These are phyloP conservation scores for Blastomyces silverae DNA, from an alignment of 2,329 filamentous ascomycete species.

Conservation along the genomic window DNA sequence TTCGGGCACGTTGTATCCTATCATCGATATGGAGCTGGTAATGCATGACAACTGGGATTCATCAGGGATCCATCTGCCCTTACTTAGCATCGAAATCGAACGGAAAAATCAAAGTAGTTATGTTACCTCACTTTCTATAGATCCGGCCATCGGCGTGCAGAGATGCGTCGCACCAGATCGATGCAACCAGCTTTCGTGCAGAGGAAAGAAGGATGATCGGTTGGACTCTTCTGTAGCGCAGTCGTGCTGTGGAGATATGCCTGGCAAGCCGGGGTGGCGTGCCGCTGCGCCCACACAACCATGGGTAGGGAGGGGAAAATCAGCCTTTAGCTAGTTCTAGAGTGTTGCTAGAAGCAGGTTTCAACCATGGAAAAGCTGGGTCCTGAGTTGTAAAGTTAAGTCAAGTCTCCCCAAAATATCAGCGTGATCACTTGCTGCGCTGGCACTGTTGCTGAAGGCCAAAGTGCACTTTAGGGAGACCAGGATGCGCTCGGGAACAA, in stretches of 20 bases:
- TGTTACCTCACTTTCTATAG: background rate
- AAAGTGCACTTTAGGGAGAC: background rate
- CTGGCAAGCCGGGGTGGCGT: background rate
- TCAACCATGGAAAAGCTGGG: background rate
- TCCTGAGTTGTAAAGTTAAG: background rate
- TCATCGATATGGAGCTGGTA: background rate
- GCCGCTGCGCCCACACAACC: background rate
- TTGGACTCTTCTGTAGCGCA: background rate
- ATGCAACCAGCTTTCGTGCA: background rate
- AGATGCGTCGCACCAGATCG: background rate
- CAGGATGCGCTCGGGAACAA: background rate
- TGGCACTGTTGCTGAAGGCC: background rate
- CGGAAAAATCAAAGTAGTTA: background rate
- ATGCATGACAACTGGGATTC: background rate
- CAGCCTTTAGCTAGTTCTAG: background rate
- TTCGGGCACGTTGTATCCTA: background rate
- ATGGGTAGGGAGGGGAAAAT: background rate
- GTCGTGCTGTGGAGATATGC: background rate
- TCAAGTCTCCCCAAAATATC: background rate
- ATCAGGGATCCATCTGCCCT: background rate
- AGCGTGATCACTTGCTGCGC: background rate
- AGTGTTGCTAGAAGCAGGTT: constrained; percentile 11
- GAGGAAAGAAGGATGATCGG: background rate
- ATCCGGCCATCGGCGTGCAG: background rate
- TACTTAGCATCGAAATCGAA: background rate